Evolutionary conservation across 345 rosid genomes (phyloP), one percentile per base, ranked within the genome.

Genomic region (Odontarrhena argentea): DNA sequence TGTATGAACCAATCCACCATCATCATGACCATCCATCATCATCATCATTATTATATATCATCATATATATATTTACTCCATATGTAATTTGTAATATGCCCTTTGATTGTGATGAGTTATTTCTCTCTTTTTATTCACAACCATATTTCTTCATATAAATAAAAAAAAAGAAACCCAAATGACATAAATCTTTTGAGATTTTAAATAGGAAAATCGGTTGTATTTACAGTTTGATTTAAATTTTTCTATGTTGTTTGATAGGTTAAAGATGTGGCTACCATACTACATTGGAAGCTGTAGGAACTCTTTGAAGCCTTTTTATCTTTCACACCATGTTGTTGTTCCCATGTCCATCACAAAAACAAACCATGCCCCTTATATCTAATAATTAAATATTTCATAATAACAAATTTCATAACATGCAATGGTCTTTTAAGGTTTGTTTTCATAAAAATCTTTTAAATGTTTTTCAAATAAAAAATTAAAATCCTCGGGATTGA

Each of bases 211-310:
- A 50, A 45, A 28, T 54, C 15, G 64, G 15, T 65, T 65, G 70
- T 56, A 64, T 46, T 43, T 65, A 80, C 74, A 81, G 68, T 80
- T 67, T 78, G 73, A 80, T 77, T 65, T 67, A 72, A 79, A 61
- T 76, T 56, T 41, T 67, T 68, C 24, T 57, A 73, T 37, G 63
- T 72, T 68, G 67, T 77, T 82, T 84, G 80, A 63, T 86, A 89
- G 96, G 96, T 92, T 68, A 92, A 87, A 86, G 98, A 92, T 89
- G 98, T 92, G 85, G 96, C 98, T 79, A 87, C 96, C 69, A 86
- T 92, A 69, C 96, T 92, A 62, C 98, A 92, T 81, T 92, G 98
- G 98, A 89, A 89, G 96, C 98, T 92, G 77, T 82, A 83, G 79
- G 73, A 81, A 69, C 58, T 62, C 72, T 69, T 75, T 69, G 65